Conservation (phyloP, 164 flowering plant genomes). For the Vitis cinerea region DNA sequence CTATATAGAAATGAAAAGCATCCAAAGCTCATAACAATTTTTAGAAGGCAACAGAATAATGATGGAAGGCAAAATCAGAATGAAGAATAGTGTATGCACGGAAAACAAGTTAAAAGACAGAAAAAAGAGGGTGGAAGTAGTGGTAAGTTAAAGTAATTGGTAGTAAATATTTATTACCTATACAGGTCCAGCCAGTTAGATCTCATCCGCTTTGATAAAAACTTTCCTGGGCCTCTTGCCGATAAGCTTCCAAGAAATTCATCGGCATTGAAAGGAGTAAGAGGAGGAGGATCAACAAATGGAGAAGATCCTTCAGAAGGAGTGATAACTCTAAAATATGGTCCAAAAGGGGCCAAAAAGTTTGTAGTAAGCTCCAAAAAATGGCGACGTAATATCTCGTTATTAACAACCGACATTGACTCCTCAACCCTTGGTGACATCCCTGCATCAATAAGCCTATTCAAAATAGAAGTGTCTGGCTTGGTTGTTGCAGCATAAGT, state of each 20-base stretch:
- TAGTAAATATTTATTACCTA: slow-evolving; percentile 49
- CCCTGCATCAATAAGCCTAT: slow-evolving; percentile 97
- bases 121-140: neutral
- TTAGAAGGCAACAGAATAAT: slow-evolving; percentile 1
- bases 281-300: slow-evolving; percentile 85
- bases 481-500: slow-evolving; percentile 74
- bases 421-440: slow-evolving; percentile 90
- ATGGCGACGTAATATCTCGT: slow-evolving; percentile 93
- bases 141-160: neutral
- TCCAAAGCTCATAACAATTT: slow-evolving; percentile 1
- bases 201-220: slow-evolving; percentile 84
- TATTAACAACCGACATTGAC: slow-evolving; percentile 98
- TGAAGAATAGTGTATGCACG: neutral
- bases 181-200: slow-evolving; percentile 95
- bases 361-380: slow-evolving; percentile 96
- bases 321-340: slow-evolving; percentile 75
- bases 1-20: slow-evolving; percentile 28
- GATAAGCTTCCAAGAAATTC: slow-evolving; percentile 77
- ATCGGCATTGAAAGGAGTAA: slow-evolving; percentile 64
- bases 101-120: neutral
- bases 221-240: slow-evolving; percentile 95
- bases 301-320: slow-evolving; percentile 92
- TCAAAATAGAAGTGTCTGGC: slow-evolving; percentile 92
- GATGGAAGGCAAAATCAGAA: neutral
- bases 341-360: slow-evolving; percentile 97